Conservation (phyloP, 805 yeast species). For the Metschnikowia baotianmanensis region DNA sequence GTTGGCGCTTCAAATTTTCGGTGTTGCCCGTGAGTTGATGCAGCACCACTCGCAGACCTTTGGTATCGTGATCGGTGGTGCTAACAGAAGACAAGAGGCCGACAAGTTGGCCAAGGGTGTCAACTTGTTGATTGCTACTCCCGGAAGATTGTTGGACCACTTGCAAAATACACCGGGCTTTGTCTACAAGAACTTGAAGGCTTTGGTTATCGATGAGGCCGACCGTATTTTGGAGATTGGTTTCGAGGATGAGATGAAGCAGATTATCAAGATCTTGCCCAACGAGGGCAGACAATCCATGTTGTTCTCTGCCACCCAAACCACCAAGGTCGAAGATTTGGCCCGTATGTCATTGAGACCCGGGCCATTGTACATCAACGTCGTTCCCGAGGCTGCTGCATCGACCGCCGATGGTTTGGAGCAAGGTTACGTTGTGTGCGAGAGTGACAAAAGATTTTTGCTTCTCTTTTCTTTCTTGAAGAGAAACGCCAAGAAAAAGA, state of each 20-base stretch:
- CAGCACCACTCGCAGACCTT: constrained; percentile 87
- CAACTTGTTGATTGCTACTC: constrained; percentile 91
- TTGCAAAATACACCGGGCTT: constrained; percentile 93
- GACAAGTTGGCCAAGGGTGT: constrained; percentile 94
- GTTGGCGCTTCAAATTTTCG: constrained; percentile 94
- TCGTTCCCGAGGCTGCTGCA: constrained; percentile 74
- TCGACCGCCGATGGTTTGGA: constrained; percentile 97
- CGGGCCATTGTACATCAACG: constrained; percentile 93
- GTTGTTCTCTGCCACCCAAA: constrained; percentile 99
- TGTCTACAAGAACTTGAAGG: constrained; percentile 90
- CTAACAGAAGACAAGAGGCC: constrained; percentile 95
- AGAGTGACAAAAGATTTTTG: constrained; percentile 89
- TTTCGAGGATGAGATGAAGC: constrained; percentile 98
- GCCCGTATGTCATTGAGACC: constrained; percentile 94
- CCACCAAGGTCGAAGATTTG: constrained; percentile 96
- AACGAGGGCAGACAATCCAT: constrained; percentile 91
- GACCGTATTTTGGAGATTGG: constrained; percentile 97
- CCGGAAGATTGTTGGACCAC: constrained; percentile 96
- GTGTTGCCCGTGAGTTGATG: constrained; percentile 95
- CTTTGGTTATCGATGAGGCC: constrained; percentile 95
- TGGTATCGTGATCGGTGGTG: constrained; percentile 98
- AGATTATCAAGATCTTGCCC: constrained; percentile 90
- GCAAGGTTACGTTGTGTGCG: constrained; percentile 98
- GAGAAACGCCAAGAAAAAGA: constrained; percentile 86
- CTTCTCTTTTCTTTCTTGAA: constrained; percentile 89